Conservation (phyloP, 208 protist species). For the Porcisia deanei region DNA sequence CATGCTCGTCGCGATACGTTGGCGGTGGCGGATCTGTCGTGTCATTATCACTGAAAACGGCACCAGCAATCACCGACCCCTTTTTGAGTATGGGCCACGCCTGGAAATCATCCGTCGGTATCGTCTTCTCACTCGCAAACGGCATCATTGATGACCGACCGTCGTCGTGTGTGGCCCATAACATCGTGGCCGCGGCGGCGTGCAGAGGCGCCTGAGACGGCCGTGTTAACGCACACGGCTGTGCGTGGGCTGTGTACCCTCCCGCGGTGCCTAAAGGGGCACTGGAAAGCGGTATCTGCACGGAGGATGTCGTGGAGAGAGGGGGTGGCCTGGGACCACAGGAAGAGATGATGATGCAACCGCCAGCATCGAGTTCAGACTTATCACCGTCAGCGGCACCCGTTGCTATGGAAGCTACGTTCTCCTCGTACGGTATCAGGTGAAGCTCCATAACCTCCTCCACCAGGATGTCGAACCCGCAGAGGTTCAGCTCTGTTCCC, state of each 20-base stretch:
- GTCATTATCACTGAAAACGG: not conserved
- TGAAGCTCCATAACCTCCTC: constrained; percentile 70
- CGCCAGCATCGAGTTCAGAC: not conserved
- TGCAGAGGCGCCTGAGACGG: not conserved
- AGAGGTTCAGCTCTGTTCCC: constrained; percentile 51
- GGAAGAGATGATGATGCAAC: not conserved
- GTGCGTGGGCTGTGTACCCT: not conserved
- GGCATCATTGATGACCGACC: not conserved
- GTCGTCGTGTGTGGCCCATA: not conserved
- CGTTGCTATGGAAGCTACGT: not conserved
- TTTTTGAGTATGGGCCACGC: not conserved
- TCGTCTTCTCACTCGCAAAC: not conserved
- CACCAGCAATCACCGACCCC: not conserved
- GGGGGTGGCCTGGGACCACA: not conserved
- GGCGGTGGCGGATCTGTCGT: not conserved
- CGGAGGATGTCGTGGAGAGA: not conserved
- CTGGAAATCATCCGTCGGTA: not conserved
- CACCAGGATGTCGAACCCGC: constrained; percentile 54
- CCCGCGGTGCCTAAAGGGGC: not conserved
- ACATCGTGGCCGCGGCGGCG: not conserved
- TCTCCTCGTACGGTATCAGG: constrained; percentile 51
- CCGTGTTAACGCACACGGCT: not conserved
- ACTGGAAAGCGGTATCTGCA: not conserved
- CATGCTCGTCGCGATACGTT: not conserved
- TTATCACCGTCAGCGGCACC: not conserved